phyloP scores from a whole-genome alignment of 768 basidiomycete genomes.

The Boletus vermiculosoides region DNA sequence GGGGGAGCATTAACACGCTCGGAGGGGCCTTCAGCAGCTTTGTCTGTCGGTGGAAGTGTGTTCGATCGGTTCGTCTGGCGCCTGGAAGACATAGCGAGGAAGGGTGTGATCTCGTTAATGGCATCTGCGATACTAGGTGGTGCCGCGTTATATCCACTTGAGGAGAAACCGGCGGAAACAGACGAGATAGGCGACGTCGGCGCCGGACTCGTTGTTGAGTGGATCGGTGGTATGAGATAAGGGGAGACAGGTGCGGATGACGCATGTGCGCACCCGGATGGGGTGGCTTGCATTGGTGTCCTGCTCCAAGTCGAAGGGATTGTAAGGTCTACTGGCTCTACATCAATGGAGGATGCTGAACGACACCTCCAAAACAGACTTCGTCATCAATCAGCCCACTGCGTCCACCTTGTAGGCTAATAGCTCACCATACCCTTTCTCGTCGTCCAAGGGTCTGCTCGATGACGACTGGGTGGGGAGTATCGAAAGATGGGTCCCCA shows the following conservation, averaged over 20 bases:
- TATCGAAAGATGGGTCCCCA: neutral
- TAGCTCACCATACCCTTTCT: slow-evolving; percentile 39
- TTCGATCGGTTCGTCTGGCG: slow-evolving; percentile 1
- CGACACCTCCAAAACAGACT: slow-evolving; percentile 18
- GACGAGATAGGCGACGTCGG: neutral
- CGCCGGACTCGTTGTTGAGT: slow-evolving; percentile 14
- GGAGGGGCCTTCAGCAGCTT: slow-evolving; percentile 2
- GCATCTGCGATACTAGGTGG: slow-evolving; percentile 15
- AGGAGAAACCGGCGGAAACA: neutral
- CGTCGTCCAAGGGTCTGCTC: slow-evolving; percentile 65
- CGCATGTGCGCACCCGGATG: neutral
- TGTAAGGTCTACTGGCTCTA: slow-evolving; percentile 2
- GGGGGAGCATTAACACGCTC: slow-evolving; percentile 4
- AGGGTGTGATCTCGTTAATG: slow-evolving; percentile 25
- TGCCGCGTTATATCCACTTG: neutral
- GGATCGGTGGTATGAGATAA: slow-evolving; percentile 3
- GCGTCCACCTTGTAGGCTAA: slow-evolving; percentile 24
- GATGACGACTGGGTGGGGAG: slow-evolving; percentile 20
- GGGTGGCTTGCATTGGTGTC: neutral
- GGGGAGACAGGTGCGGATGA: neutral
- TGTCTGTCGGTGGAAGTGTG: neutral
- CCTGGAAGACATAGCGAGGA: slow-evolving; percentile 11
- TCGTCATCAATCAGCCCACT: slow-evolving; percentile 25
- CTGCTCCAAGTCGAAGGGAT: neutral
- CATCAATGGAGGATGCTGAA: neutral